Conservation (phyloP, 768 basidiomycete genomes). For the Pisolithus marmoratus region DNA sequence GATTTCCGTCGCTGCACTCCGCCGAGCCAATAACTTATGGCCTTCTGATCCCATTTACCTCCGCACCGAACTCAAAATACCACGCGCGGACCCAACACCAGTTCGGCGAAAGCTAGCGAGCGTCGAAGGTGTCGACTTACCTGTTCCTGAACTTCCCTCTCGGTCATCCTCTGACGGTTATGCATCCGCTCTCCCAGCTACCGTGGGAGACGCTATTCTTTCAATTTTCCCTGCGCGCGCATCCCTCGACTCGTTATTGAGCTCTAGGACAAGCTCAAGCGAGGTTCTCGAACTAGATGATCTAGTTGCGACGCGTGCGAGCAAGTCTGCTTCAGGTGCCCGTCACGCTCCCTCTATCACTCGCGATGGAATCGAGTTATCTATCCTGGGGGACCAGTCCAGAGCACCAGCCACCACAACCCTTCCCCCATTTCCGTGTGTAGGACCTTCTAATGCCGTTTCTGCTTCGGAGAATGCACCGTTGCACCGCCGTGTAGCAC, state of each 20-base stretch:
- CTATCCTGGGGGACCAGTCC: conserved; percentile 3
- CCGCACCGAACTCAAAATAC: conserved; percentile 30
- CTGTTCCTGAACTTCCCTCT: neutral
- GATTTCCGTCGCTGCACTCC: conserved; percentile 74
- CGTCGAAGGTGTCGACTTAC: neutral
- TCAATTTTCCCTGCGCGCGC: conserved; percentile 23
- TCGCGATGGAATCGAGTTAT: conserved; percentile 12
- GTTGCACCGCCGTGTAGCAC: conserved; percentile 1
- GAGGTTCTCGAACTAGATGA: conserved; percentile 26
- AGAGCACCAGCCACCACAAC: neutral
- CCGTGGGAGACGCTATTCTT: conserved; percentile 17
- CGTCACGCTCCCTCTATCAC: neutral
- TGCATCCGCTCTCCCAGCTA: conserved; percentile 11
- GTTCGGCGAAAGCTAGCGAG: neutral
- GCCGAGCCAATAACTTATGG: conserved; percentile 91
- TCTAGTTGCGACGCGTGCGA: conserved; percentile 2
- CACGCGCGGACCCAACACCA: neutral
- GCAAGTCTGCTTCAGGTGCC: neutral
- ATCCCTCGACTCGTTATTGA: conserved; percentile 23
- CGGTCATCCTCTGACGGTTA: conserved; percentile 5
- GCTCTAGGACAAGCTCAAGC: conserved; percentile 20
- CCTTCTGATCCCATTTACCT: conserved; percentile 87
- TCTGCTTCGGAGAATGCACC: neutral
- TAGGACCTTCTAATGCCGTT: neutral
- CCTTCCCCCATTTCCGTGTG: neutral